Evolutionary conservation across 345 rosid genomes (phyloP).

Genomic region (Eucalyptus polyanthemos): DNA sequence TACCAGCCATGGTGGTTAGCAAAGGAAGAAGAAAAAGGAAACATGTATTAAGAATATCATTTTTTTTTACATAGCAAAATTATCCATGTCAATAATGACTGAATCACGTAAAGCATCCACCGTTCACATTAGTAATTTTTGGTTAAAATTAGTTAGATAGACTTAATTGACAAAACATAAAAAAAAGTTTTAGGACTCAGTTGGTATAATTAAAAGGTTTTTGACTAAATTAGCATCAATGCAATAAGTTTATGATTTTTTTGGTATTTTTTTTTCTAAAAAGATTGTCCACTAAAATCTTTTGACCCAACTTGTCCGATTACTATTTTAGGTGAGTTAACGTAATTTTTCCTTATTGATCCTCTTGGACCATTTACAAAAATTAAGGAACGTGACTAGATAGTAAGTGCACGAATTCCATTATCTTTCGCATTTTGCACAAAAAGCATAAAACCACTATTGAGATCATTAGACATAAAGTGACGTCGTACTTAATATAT

Average conservation of each 20-base stretch:
- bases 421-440: no score
- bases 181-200: no score
- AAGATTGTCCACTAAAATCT: accelerated
- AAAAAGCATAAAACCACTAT: neutral
- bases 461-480: neutral
- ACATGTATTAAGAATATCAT: no score
- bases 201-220: accelerated
- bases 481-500: neutral
- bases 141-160: accelerated
- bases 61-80: no score
- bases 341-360: neutral
- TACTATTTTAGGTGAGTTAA: neutral
- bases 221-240: no score
- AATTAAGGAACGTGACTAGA: neutral
- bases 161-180: accelerated
- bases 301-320: neutral
- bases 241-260: accelerated
- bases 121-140: accelerated
- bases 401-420: no score
- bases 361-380: neutral
- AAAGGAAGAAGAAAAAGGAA: neutral
- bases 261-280: no score
- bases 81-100: accelerated
- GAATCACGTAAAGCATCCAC: accelerated
- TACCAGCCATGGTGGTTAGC: accelerated